Percentiles rank a stretch among this genome's conserved stretches.
phyloP scores from a whole-genome alignment of 208 protist genomes.

The Leishmania aethiopica region DNA sequence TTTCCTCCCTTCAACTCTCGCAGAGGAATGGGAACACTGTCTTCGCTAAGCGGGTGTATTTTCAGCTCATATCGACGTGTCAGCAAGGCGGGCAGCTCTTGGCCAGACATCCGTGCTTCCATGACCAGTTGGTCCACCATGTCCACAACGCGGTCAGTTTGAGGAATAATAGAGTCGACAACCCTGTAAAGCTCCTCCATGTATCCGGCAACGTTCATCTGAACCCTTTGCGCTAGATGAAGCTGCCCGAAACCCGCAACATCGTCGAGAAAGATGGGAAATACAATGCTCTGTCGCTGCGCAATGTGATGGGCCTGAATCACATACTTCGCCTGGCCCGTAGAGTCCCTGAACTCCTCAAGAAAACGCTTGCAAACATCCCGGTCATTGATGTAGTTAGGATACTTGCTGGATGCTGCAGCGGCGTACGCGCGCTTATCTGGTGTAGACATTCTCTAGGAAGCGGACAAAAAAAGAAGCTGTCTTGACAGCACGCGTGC shows the following conservation, averaged over 20 bases:
- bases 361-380: constrained; percentile 77
- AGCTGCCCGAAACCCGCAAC: constrained; percentile 66
- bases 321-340: constrained; percentile 61
- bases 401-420: constrained; percentile 76
- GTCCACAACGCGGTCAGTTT: constrained; percentile 44
- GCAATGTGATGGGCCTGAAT: constrained; percentile 46
- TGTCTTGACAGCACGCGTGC: not conserved
- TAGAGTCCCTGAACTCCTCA: constrained; percentile 59
- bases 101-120: constrained; percentile 63
- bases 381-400: constrained; percentile 80
- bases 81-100: constrained; percentile 65
- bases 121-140: constrained; percentile 75
- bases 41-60: constrained; percentile 53
- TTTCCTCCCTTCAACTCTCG: constrained; percentile 68
- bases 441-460: constrained; percentile 23
- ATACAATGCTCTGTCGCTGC: constrained; percentile 43
- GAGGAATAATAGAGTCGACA: constrained; percentile 72
- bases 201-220: constrained; percentile 89
- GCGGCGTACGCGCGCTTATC: constrained; percentile 47
- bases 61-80: constrained; percentile 79
- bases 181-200: constrained; percentile 79
- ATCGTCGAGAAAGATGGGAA: constrained; percentile 67
- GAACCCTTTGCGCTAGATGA: constrained; percentile 79
- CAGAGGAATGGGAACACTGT: constrained; percentile 55
- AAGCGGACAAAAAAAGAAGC: not conserved